A percentile compares a stretch with the other conserved stretches of the same genome.
phyloP scores from a whole-genome alignment of 768 basidiomycete genomes.

The Tricholoma matsutake region DNA sequence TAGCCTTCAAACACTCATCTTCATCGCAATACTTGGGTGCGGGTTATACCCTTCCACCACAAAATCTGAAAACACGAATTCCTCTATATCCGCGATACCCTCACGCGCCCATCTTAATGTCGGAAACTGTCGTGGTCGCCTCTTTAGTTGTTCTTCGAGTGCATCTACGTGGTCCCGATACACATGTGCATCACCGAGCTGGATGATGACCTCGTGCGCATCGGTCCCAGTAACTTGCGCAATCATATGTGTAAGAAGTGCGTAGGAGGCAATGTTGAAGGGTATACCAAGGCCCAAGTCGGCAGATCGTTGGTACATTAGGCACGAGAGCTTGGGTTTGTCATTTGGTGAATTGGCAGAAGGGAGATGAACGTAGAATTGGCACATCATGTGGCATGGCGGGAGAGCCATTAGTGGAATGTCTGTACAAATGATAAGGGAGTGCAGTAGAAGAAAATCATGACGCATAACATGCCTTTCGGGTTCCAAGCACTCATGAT shows the following conservation, averaged over 20 bases:
- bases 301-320: slow-evolving; percentile 97
- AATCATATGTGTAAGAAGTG: slow-evolving; percentile 95
- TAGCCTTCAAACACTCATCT: slow-evolving; percentile 90
- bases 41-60: slow-evolving; percentile 85
- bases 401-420: slow-evolving; percentile 94
- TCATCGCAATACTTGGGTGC: slow-evolving; percentile 85
- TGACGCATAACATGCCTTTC: slow-evolving; percentile 58
- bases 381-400: slow-evolving; percentile 98
- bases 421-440: slow-evolving; percentile 45
- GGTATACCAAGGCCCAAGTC: slow-evolving; percentile 97
- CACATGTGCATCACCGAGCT: slow-evolving; percentile 97
- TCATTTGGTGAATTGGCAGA: slow-evolving; percentile 40
- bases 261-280: slow-evolving; percentile 99
- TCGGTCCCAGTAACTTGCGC: slow-evolving; percentile 87
- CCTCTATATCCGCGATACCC: slow-evolving; percentile 69
- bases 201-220: slow-evolving; percentile 88
- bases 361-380: slow-evolving; percentile 96
- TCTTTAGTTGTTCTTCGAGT: slow-evolving; percentile 74
- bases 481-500: slow-evolving; percentile 98
- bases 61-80: slow-evolving; percentile 77
- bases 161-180: slow-evolving; percentile 91
- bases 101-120: slow-evolving; percentile 70
- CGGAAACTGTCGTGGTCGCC: slow-evolving; percentile 82
- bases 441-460: neutral
- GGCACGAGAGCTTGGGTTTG: slow-evolving; percentile 80